Base-by-base conservation (phyloP, 257 asterid species). In the Solanum lignicaule region DNA sequence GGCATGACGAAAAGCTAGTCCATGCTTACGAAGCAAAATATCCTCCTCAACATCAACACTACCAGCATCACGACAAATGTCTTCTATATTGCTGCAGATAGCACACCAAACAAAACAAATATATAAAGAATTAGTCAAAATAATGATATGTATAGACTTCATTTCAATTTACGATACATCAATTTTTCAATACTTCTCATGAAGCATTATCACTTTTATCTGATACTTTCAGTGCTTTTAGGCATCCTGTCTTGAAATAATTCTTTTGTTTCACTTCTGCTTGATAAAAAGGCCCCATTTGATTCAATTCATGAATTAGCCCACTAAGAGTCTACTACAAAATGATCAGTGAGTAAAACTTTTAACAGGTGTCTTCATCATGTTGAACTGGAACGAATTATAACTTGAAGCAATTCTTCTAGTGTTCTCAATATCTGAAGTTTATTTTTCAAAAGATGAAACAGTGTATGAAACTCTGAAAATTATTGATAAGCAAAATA, bases 1-100 rank as follows among this genome's bases (percentile, higher is more conserved):
- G 52, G 41, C 58, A 55, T 6, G 16, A 86, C 31, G 39, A 69
- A 48, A 71, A 39, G 65, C 31, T 60, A 58, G 89, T 10, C 52
- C 79, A 79, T 87, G 91, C 99, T 95, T 95, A 96, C 99, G 86
- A 87, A 89, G 89, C 91, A 96, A 91, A 89, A 86, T 93, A 82
- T 94, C 98, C 88, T 95, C 99, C 88, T 93, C 95, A 88, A 95
- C 90, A 92, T 97, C 95, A 32, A 93, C 76, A 89, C 99, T 95
- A 85, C 98, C 98, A 93, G 99, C 98, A 92, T 97, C 99, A 79
- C 99, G 99, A 89, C 99, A 92, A 84, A 92, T 93, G 90, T 97
- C 99, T 90, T 97, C 99, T 86, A 97, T 94, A 90, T 97, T 97
- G 82, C 99, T 97, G 96, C 85, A 82, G 83, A 86, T 31, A 41